Conservation (phyloP, 164 flowering plant species). For the Chimonanthus salicifolius region DNA sequence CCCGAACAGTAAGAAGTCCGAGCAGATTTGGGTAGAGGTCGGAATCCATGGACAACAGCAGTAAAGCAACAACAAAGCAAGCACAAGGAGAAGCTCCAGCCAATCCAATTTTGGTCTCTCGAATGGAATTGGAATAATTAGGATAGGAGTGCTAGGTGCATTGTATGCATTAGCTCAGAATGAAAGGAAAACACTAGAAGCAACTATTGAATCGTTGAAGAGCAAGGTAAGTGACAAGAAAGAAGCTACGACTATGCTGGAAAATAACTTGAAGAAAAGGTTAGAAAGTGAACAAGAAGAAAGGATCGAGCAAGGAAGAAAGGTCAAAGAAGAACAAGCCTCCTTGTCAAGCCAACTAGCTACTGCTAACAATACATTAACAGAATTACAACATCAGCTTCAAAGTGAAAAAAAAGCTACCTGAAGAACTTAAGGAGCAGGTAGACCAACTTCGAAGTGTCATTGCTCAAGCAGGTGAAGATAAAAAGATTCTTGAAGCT, state of each 20-base stretch:
- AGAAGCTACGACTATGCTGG: constrained; percentile 24
- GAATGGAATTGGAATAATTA: constrained; percentile 64
- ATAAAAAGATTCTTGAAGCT: constrained; percentile 46
- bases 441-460: too few relatives aligned
- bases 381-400: too few relatives aligned
- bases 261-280: constrained; percentile 27
- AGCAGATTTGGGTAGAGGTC: too few relatives aligned
- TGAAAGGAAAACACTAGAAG: constrained; percentile 46
- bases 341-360: too few relatives aligned
- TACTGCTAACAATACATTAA: too few relatives aligned
- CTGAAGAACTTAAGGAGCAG: too few relatives aligned
- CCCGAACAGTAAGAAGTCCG: too few relatives aligned
- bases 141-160: constrained; percentile 70
- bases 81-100: constrained; percentile 20
- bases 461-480: too few relatives aligned
- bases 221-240: constrained; percentile 48
- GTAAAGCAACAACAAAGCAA: too few relatives aligned
- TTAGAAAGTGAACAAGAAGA: constrained; percentile 33
- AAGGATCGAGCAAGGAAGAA: constrained; percentile 17
- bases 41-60: too few relatives aligned
- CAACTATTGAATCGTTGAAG: too few relatives aligned
- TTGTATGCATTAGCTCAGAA: constrained; percentile 56
- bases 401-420: too few relatives aligned
- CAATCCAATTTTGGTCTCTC: constrained; percentile 54
- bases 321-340: constrained; percentile 38